Conservation (phyloP, 2,329 filamentous ascomycete species). For the Neofusicoccum ribis region DNA sequence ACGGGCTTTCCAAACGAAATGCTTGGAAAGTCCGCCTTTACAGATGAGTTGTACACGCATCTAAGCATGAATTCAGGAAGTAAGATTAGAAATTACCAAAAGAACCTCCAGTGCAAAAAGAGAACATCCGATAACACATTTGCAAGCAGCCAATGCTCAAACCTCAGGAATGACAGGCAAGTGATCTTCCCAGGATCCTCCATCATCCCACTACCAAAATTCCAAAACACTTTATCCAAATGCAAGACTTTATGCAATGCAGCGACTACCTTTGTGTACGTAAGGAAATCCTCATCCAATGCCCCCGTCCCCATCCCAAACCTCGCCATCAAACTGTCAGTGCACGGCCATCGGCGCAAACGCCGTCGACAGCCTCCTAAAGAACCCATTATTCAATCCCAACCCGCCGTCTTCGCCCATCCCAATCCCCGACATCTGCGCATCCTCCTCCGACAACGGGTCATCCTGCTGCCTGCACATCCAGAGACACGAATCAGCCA, state of each 20-base stretch:
- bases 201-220: background rate
- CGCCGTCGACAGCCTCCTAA: conserved; percentile 11
- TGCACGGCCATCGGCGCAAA: conserved; percentile 12
- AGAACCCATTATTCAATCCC: conserved; percentile 8
- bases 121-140: too few relatives aligned
- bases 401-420: background rate
- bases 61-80: too few relatives aligned
- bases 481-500: background rate
- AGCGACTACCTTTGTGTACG: background rate
- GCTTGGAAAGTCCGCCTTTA: too few relatives aligned
- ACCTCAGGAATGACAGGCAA: too few relatives aligned
- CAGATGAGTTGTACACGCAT: too few relatives aligned
- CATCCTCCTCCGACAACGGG: conserved; percentile 2
- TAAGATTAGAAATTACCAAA: too few relatives aligned
- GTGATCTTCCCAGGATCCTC: too few relatives aligned
- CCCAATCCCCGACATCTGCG: background rate
- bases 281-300: background rate
- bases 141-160: too few relatives aligned
- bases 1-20: too few relatives aligned
- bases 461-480: conserved; percentile 10
- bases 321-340: background rate
- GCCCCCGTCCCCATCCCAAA: too few relatives aligned
- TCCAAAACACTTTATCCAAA: background rate
- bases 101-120: too few relatives aligned
- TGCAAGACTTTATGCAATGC: background rate